Percentiles rank a stretch among this genome's conserved stretches.
phyloP scores from a whole-genome alignment of 257 asterid genomes.

The Striga asiatica region DNA sequence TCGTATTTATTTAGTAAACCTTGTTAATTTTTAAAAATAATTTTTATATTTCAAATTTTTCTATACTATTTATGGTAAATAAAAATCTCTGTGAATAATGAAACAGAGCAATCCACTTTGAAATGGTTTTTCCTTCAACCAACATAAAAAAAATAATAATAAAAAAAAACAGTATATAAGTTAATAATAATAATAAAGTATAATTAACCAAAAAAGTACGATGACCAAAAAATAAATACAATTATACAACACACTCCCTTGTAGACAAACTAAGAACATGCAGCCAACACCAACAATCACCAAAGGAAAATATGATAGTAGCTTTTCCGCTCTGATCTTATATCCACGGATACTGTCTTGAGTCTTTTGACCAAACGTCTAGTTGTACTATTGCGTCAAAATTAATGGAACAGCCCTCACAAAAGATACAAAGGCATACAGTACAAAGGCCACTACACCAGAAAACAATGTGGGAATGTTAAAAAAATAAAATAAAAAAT shows the following conservation, averaged over 20 bases:
- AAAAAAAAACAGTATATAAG: too few relatives aligned
- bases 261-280: neutral
- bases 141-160: too few relatives aligned
- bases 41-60: too few relatives aligned
- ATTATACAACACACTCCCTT: conserved; percentile 14
- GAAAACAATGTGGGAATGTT: neutral
- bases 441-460: neutral
- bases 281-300: neutral
- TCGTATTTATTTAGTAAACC: too few relatives aligned
- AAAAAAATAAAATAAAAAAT: conserved; percentile 5
- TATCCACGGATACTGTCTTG: neutral
- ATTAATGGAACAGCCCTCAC: conserved; percentile 1
- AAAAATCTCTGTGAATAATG: too few relatives aligned
- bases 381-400: neutral
- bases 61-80: too few relatives aligned
- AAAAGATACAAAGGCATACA: neutral
- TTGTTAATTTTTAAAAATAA: too few relatives aligned
- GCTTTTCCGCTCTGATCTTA: conserved; percentile 1
- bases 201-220: neutral
- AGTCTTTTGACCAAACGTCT: neutral
- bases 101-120: too few relatives aligned
- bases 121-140: too few relatives aligned
- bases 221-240: neutral
- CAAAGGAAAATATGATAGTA: neutral
- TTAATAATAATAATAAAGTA: neutral